Evolutionary conservation across 208 protist species (phyloP), one percentile per base, ranked within the genome.

Genomic region (Vickermania ingenoplastis): DNA sequence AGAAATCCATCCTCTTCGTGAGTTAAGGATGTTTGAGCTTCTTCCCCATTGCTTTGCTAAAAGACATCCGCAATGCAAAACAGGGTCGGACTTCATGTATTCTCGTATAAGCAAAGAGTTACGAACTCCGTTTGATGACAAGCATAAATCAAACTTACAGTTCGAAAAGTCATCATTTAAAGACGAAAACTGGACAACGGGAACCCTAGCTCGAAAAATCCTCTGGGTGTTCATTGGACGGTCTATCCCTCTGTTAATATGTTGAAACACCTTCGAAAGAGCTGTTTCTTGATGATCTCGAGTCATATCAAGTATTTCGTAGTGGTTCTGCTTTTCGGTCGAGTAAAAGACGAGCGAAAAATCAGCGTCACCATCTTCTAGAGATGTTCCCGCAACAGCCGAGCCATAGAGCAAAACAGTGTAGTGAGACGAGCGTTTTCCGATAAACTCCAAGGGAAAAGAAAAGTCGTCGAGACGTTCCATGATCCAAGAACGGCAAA

Each of bases 131-230:
- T 87, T 67, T 2, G 87, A 48, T 1, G 86, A 89, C 7, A 93
- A 63, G 28, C 77, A 89, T 21, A 93, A n/a, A 63, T 93, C 86
- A 68, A 89, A 91, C 22, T 82, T 77, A 4, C n/a, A 17, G 36
- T 45, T 45, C 45, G 61, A 41, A 14, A 31, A 23, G 0, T 41
- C 54, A 29, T 51, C 28, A 2, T 2, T 25, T 23, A 1, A 50
- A 22, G 59, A 76, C 2, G 62, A 36, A 53, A 79, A 68, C 45
- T 79, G 61, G 24, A 91, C 50, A 59, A 93, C 79, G 0, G 86
- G 86, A 13, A 91, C 70, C 53, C 86, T 73, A 29, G 86, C 83
- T 2, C 69, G 71, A 59, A 85, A 91, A 67, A 93, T 87, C n/a
- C 70, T 65, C 25, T 93, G 81, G 58, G 68, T 65, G n/a, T 83